A percentile compares a stretch with the other conserved stretches of the same genome.
Conservation (phyloP, 768 basidiomycete species). For the Boletus coccyginus region DNA sequence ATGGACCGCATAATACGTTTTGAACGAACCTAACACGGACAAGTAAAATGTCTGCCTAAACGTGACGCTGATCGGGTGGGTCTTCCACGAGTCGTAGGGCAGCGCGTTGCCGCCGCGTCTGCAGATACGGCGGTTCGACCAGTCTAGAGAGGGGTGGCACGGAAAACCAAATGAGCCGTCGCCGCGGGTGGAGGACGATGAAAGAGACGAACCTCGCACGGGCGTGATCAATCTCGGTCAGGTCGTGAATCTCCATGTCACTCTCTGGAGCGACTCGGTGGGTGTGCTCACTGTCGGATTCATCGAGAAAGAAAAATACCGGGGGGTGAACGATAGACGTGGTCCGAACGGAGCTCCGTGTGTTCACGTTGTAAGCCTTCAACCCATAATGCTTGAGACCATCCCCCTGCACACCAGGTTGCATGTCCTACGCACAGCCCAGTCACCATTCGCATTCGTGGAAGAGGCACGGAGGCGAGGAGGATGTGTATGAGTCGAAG, state of each 20-base stretch:
- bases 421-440: slow-evolving; percentile 50
- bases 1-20: slow-evolving; percentile 43
- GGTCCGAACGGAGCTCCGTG: neutral
- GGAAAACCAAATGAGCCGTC: neutral
- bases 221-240: slow-evolving; percentile 44
- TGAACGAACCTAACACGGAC: slow-evolving; percentile 62
- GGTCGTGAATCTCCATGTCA: slow-evolving; percentile 45
- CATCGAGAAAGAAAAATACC: too few relatives aligned
- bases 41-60: slow-evolving; percentile 64
- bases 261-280: slow-evolving; percentile 43
- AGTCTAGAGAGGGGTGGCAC: slow-evolving; percentile 40
- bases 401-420: slow-evolving; percentile 72
- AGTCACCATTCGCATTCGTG: neutral
- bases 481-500: slow-evolving; percentile 42
- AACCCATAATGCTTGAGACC: slow-evolving; percentile 60
- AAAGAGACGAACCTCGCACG: slow-evolving; percentile 46
- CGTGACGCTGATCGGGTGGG: slow-evolving; percentile 48
- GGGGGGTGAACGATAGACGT: neutral
- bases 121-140: slow-evolving; percentile 69
- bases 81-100: slow-evolving; percentile 65
- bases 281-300: slow-evolving; percentile 37
- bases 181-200: neutral
- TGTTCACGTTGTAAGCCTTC: slow-evolving; percentile 50
- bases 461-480: neutral
- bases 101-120: slow-evolving; percentile 51